Percentiles rank a stretch among this genome's conserved stretches.
Conservation (phyloP, 257 asterid species). For the Echium plantagineum region DNA sequence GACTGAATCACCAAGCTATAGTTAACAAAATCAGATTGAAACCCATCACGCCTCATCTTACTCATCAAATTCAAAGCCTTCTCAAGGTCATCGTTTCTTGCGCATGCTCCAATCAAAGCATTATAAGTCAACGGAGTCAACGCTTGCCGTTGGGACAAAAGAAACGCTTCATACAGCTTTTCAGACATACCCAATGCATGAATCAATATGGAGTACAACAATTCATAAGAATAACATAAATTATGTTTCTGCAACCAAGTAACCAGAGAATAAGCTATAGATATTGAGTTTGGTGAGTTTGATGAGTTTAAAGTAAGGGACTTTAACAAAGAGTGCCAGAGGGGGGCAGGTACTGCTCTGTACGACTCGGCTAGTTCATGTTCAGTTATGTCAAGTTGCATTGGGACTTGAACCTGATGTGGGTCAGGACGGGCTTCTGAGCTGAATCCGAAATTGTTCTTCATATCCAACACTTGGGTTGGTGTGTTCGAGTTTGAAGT, state of each 20-base stretch:
- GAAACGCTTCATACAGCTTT: slow-evolving; percentile 84
- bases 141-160: slow-evolving; percentile 63
- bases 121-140: slow-evolving; percentile 82
- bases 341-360: slow-evolving; percentile 82
- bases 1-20: slow-evolving; percentile 83
- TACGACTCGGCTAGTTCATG: slow-evolving; percentile 60
- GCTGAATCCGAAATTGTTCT: too few relatives aligned
- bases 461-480: too few relatives aligned
- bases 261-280: slow-evolving; percentile 59
- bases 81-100: slow-evolving; percentile 77
- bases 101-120: slow-evolving; percentile 93
- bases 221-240: slow-evolving; percentile 78
- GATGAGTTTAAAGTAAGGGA: slow-evolving; percentile 42
- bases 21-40: slow-evolving; percentile 77
- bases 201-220: slow-evolving; percentile 69
- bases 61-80: slow-evolving; percentile 81
- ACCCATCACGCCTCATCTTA: slow-evolving; percentile 76
- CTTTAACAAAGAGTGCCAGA: slow-evolving; percentile 87
- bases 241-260: slow-evolving; percentile 81
- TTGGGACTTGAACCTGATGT: slow-evolving; percentile 8
- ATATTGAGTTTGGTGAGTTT: slow-evolving; percentile 43
- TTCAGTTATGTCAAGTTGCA: slow-evolving; percentile 42
- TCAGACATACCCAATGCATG: slow-evolving; percentile 77
- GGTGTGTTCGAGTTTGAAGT: too few relatives aligned
- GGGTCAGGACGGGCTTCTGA: too few relatives aligned